These are phyloP conservation scores for Corrigiola litoralis DNA, from an alignment of 179 eudicot genomes.

Conservation along the genomic window DNA sequence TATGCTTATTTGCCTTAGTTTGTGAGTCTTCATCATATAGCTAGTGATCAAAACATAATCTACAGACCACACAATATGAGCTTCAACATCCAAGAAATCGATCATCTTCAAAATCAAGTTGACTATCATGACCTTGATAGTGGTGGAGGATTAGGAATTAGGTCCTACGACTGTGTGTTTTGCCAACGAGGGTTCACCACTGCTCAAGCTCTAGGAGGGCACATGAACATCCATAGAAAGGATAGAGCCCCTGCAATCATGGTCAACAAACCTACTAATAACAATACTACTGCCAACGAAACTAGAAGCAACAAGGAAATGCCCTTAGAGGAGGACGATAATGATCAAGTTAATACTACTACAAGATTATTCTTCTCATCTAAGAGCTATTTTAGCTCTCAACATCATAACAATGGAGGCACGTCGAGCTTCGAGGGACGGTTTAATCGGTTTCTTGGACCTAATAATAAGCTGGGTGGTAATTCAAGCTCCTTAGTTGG, in stretches of 20 bases:
- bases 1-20: neutral
- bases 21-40: no score
- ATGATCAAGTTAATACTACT: conserved; percentile 6
- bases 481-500: neutral
- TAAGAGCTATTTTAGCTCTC: conserved; percentile 15
- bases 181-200: conserved; percentile 78
- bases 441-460: neutral
- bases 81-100: conserved; percentile 23
- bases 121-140: conserved; percentile 9
- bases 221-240: conserved; percentile 72
- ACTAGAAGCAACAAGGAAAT: conserved; percentile 15
- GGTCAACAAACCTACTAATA: conserved; percentile 10
- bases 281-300: neutral
- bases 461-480: neutral
- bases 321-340: conserved; percentile 11
- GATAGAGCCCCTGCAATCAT: conserved; percentile 32
- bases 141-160: conserved; percentile 13
- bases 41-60: neutral
- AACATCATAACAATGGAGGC: neutral
- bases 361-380: conserved; percentile 19
- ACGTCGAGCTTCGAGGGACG: conserved; percentile 14
- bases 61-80: conserved; percentile 12
- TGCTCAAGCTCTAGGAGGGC: conserved; percentile 82
- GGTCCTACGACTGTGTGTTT: conserved; percentile 70
- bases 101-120: conserved; percentile 25